Conservation (phyloP, 768 basidiomycete genomes). For the Hortiboletus campestris region DNA sequence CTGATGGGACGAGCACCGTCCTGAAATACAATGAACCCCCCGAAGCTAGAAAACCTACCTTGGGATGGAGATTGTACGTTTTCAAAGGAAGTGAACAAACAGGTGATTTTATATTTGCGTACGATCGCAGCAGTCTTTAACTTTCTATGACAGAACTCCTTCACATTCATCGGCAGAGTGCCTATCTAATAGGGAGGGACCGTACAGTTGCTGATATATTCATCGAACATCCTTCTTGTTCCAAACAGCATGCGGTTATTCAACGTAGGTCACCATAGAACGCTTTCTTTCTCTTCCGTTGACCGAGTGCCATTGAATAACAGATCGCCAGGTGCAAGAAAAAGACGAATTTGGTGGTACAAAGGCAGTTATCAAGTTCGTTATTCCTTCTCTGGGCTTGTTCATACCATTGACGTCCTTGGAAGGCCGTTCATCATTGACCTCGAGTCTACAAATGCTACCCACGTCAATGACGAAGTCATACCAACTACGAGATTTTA, state of each 20-base stretch:
- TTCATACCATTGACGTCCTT: conserved; percentile 6
- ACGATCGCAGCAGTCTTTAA: background rate
- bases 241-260: conserved; percentile 97
- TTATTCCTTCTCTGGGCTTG: conserved; percentile 13
- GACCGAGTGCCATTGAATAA: conserved; percentile 1
- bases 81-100: conserved; percentile 94
- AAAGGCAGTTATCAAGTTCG: conserved; percentile 83
- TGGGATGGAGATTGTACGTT: conserved; percentile 94
- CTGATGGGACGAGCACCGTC: conserved; percentile 75
- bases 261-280: conserved; percentile 59
- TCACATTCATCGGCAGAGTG: conserved; percentile 91
- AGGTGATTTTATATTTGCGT: conserved; percentile 52
- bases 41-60: conserved; percentile 87
- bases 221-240: conserved; percentile 94
- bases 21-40: conserved; percentile 99
- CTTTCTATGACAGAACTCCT: conserved; percentile 61
- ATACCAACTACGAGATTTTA: conserved; percentile 88
- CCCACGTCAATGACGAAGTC: conserved; percentile 81
- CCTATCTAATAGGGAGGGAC: conserved; percentile 92
- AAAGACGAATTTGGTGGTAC: conserved; percentile 83
- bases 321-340: conserved; percentile 80
- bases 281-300: background rate
- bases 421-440: conserved; percentile 93
- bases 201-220: conserved; percentile 81
- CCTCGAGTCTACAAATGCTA: conserved; percentile 97